Percentiles rank a stretch among this genome's conserved stretches.
Evolutionary conservation across 2,329 filamentous ascomycete species (phyloP).

Genomic region (Cucurbitaria berberidis): DNA sequence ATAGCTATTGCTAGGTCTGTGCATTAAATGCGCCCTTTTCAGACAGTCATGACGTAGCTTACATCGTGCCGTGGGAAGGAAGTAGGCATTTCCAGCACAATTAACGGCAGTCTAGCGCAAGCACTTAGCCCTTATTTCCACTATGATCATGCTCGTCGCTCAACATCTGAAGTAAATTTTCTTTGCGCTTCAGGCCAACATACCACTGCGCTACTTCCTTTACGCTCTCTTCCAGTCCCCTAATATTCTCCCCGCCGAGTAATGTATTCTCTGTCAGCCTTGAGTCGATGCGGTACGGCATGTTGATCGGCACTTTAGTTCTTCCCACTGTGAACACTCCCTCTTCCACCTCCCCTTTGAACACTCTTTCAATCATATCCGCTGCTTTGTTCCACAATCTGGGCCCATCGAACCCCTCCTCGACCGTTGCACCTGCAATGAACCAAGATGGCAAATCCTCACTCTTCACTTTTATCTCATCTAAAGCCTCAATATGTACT

Average conservation of each 20-base stretch:
- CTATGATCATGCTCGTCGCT: too few relatives aligned
- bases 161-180: not conserved
- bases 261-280: constrained; percentile 32
- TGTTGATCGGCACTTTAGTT: constrained; percentile 35
- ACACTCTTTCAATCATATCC: constrained; percentile 27
- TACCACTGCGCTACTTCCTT: constrained; percentile 41
- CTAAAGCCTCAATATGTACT: constrained; percentile 39
- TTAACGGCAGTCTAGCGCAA: too few relatives aligned
- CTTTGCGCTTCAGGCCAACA: constrained; percentile 10
- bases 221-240: constrained; percentile 31
- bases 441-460: constrained; percentile 34
- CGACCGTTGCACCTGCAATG: constrained; percentile 33
- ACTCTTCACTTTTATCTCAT: constrained; percentile 22
- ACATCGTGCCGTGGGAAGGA: too few relatives aligned
- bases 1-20: too few relatives aligned
- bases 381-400: constrained; percentile 32
- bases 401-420: constrained; percentile 23
- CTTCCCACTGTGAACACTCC: constrained; percentile 33
- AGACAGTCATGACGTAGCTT: too few relatives aligned
- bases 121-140: too few relatives aligned
- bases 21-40: too few relatives aligned
- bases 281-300: constrained; percentile 42
- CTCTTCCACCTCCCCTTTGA: constrained; percentile 19
- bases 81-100: too few relatives aligned
- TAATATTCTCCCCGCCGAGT: constrained; percentile 24